Evolutionary conservation across 2,329 filamentous ascomycete species (phyloP).

Genomic region (Rhytidhysteron rufulum): DNA sequence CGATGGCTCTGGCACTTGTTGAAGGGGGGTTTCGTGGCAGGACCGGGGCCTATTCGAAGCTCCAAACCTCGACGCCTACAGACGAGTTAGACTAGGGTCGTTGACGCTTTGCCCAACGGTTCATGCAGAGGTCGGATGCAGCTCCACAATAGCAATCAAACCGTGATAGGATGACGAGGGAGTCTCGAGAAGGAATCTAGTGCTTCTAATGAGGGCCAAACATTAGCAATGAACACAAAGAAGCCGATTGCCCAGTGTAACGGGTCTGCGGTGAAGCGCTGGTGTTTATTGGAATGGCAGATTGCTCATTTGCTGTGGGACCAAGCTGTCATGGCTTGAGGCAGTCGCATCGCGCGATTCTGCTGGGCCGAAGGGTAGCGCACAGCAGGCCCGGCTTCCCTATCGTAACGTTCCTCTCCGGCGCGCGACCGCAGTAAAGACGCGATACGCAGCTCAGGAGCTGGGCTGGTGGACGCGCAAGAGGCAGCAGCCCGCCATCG

Average conservation of each 20-base stretch:
- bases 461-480: not conserved
- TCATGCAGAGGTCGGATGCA: conserved; percentile 18
- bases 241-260: conserved; percentile 23
- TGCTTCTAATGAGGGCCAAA: conserved; percentile 25
- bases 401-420: conserved; percentile 18
- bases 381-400: conserved; percentile 27
- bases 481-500: not conserved
- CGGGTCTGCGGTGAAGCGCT: conserved; percentile 16
- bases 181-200: conserved; percentile 5
- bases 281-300: conserved; percentile 20
- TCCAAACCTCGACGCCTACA: conserved; percentile 19
- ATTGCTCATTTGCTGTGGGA: conserved; percentile 30
- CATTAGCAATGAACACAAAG: conserved; percentile 33
- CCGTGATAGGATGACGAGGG: conserved; percentile 21
- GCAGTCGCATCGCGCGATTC: conserved; percentile 22
- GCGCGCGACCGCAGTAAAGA: conserved; percentile 15
- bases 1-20: conserved; percentile 10
- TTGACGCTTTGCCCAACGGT: conserved; percentile 19
- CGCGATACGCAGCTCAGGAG: not conserved
- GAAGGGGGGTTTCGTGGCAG: conserved; percentile 14
- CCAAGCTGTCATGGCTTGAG: conserved; percentile 35
- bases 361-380: conserved; percentile 15
- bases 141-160: conserved; percentile 23
- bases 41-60: conserved; percentile 15
- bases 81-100: conserved; percentile 6